A percentile compares a stretch with the other conserved stretches of the same genome.
These are phyloP conservation scores for Ophiosphaerella herpotricha DNA, from an alignment of 2,329 filamentous ascomycete species.

Conservation along the genomic window DNA sequence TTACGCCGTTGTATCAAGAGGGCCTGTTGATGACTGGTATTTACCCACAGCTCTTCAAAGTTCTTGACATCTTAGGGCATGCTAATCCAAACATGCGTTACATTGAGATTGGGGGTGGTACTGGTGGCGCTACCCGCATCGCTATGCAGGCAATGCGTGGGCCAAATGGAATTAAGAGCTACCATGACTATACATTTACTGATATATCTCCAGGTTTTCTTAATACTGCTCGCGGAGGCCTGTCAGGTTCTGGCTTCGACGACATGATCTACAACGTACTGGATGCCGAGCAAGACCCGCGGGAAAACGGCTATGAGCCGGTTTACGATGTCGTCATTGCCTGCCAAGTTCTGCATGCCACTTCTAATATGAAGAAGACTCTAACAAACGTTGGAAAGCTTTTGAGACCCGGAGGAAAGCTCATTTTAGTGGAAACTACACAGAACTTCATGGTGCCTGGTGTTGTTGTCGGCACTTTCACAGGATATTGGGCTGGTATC, in stretches of 20 bases:
- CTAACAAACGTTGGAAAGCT: slow-evolving; percentile 21
- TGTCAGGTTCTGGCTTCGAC: background rate
- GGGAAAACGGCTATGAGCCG: slow-evolving; percentile 8
- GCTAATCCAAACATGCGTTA: slow-evolving; percentile 43
- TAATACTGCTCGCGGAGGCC: slow-evolving; percentile 2
- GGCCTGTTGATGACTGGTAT: background rate
- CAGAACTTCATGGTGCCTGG: background rate
- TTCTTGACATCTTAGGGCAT: slow-evolving; percentile 44
- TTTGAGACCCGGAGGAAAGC: slow-evolving; percentile 49
- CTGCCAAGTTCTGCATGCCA: slow-evolving; percentile 16
- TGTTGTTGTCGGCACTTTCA: slow-evolving; percentile 14
- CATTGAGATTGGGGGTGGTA: slow-evolving; percentile 35
- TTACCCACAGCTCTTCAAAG: background rate
- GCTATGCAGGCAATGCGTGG: background rate
- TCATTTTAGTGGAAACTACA: slow-evolving; percentile 51
- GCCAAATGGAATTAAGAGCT: slow-evolving; percentile 4
- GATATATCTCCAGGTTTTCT: slow-evolving; percentile 15
- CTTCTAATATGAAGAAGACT: slow-evolving; percentile 8
- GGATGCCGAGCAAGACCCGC: slow-evolving; percentile 16
- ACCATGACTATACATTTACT: slow-evolving; percentile 18
- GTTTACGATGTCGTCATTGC: slow-evolving; percentile 23
- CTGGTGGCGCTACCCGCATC: slow-evolving; percentile 6
- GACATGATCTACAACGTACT: slow-evolving; percentile 6
- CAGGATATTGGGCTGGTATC: slow-evolving; percentile 15
- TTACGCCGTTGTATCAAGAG: background rate